Evolutionary conservation across 2,329 filamentous ascomycete genomes (phyloP).

Genomic region (Ambrosiella beaveri): DNA sequence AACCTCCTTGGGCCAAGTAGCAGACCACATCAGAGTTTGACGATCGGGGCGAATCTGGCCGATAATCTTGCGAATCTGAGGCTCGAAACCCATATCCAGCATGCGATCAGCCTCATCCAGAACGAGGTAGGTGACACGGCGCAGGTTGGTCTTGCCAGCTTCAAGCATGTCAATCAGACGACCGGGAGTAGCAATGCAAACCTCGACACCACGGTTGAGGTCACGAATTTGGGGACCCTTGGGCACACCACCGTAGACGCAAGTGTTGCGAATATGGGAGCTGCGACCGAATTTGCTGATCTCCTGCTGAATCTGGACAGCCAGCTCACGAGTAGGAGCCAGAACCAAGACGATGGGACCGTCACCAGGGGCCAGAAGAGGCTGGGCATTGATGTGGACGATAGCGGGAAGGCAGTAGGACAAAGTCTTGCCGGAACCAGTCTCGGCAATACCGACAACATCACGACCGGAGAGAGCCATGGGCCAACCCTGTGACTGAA

Average conservation of each 20-base stretch:
- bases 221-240: conserved; percentile 96
- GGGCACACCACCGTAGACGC: conserved; percentile 96
- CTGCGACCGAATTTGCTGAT: conserved; percentile 98
- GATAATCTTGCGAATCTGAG: conserved; percentile 97
- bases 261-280: conserved; percentile 94
- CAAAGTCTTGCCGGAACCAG: conserved; percentile 95
- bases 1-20: conserved; percentile 98
- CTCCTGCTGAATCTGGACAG: conserved; percentile 96
- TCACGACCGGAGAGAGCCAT: conserved; percentile 97
- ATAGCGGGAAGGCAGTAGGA: conserved; percentile 97
- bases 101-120: conserved; percentile 98
- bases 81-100: conserved; percentile 99
- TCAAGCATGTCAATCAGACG: conserved; percentile 98
- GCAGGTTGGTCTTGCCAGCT: conserved; percentile 93
- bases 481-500: conserved; percentile 97
- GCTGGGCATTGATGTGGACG: conserved; percentile 98
- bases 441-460: conserved; percentile 97
- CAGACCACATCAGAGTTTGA: conserved; percentile 99
- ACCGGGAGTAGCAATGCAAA: conserved; percentile 94
- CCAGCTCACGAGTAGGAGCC: conserved; percentile 90
- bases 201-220: conserved; percentile 85
- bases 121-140: conserved; percentile 92
- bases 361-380: conserved; percentile 83
- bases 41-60: conserved; percentile 92
- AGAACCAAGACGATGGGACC: conserved; percentile 93